Conservation (phyloP, 2,329 filamentous ascomycete genomes). For the Hypoxylon sp. region DNA sequence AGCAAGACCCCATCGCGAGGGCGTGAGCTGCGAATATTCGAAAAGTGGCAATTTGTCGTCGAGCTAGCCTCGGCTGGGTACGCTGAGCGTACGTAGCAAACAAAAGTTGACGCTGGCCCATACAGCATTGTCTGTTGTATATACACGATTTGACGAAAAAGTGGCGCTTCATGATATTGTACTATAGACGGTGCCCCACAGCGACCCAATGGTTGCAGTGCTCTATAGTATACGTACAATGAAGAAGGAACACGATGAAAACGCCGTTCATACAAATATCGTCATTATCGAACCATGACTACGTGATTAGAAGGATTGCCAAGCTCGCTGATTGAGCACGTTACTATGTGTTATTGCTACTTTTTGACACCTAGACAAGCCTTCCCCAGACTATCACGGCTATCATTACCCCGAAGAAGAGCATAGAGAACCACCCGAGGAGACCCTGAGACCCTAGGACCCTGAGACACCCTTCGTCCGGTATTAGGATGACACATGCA, state of each 20-base stretch:
- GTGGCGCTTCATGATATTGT: slow-evolving; percentile 42
- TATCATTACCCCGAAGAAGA: slow-evolving; percentile 35
- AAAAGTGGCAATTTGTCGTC: slow-evolving; percentile 26
- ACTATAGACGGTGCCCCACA: slow-evolving; percentile 40
- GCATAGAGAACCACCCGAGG: slow-evolving; percentile 7
- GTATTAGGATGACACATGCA: slow-evolving; percentile 29
- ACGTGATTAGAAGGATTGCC: slow-evolving; percentile 35
- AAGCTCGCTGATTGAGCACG: slow-evolving; percentile 23
- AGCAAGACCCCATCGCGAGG: slow-evolving; percentile 5
- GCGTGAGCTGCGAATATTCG: slow-evolving; percentile 13
- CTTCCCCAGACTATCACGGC: slow-evolving; percentile 32
- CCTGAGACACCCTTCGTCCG: slow-evolving; percentile 16
- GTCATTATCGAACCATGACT: slow-evolving; percentile 41
- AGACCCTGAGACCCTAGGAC: slow-evolving; percentile 15
- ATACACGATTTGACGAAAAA: slow-evolving; percentile 32
- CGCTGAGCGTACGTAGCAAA: slow-evolving; percentile 40
- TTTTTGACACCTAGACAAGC: slow-evolving; percentile 11
- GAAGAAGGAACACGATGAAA: slow-evolving; percentile 42
- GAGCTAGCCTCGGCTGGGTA: slow-evolving; percentile 38
- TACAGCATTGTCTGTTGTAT: slow-evolving; percentile 36
- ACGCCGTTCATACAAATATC: slow-evolving; percentile 34
- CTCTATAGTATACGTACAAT: slow-evolving; percentile 42
- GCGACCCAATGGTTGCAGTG: slow-evolving; percentile 25
- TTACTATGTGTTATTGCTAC: slow-evolving; percentile 21
- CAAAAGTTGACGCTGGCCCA: slow-evolving; percentile 25